Base-by-base conservation (phyloP, 2,329 filamentous ascomycete species). In the Cladosporium sp. region DNA sequence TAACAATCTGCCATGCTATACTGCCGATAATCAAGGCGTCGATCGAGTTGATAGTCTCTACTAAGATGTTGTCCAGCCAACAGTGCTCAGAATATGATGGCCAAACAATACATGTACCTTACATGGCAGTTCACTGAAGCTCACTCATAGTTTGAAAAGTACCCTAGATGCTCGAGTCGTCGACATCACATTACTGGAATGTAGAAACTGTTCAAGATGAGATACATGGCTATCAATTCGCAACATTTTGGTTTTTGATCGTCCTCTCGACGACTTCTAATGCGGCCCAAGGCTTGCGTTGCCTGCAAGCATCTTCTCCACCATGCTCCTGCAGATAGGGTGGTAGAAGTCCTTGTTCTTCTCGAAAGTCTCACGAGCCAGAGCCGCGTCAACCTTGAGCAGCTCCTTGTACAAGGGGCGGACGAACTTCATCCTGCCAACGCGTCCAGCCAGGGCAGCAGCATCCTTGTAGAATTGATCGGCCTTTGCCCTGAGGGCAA, bases 371-470 rank as follows among this genome's bases (percentile, higher is more conserved):
- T 88, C 82, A 62, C 94, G 79, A 0, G 95, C 94, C 73, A 96
- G 79, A 28, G 88, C 81, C 56, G 87, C 83, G 79, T 97, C 89
- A 46, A 91, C 86, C 76, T 88, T 88, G 73, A 90, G 89, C 70
- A 99, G 80, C 58, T 87, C 85, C 67, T 90, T 85, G 80, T 90
- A 97, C 74, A 98, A 79, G 25, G 94, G 92, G 57, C 94, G 84
- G 66, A 98, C 94, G 78, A 94, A 98, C 85, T 98, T 98, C 95
- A 99, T 98, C 65, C 95, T 84, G 14, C 95, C 95, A 26, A 97
- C 93, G 61, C 85, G 84, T 34, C 91, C 91, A 46, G 98, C 82
- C 64, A 97, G 82, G 66, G 91, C 86, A 1, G 90, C 88, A 0
- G 92, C 87, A 1, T 89, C 89, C 66, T 86, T 76, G 73, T 94